phyloP scores from a whole-genome alignment of 169 alveolate species.

The Theileria orientalis region DNA sequence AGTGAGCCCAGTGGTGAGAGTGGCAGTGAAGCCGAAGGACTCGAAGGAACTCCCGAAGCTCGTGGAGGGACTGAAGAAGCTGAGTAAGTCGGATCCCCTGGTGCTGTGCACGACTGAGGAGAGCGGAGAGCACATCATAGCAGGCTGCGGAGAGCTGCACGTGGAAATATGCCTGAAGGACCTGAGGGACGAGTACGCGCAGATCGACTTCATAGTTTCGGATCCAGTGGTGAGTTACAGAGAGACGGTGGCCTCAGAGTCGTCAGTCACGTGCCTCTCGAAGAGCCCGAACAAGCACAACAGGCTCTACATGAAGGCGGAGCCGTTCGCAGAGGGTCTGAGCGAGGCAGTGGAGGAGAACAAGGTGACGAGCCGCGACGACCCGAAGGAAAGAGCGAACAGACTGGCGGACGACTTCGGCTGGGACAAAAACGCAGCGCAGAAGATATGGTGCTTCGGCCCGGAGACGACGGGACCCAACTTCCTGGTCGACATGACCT shows the following conservation, averaged over 20 bases:
- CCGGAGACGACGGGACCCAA: conserved; percentile 99
- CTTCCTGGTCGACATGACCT: conserved; percentile 94
- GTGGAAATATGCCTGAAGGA: conserved; percentile 98
- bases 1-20: conserved; percentile 99
- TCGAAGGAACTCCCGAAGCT: conserved; percentile 97
- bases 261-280: conserved; percentile 92
- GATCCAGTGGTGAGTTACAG: conserved; percentile 99
- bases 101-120: conserved; percentile 97
- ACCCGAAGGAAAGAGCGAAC: conserved; percentile 93
- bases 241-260: conserved; percentile 95
- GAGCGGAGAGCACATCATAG: conserved; percentile 98
- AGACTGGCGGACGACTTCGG: conserved; percentile 90
- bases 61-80: conserved; percentile 97
- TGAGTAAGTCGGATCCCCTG: conserved; percentile 97
- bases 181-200: conserved; percentile 97
- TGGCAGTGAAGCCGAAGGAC: conserved; percentile 98
- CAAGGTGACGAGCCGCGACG: conserved; percentile 89
- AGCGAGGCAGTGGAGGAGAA: conserved; percentile 95
- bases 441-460: conserved; percentile 99
- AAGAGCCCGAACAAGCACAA: conserved; percentile 99
- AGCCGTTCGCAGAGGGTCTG: conserved; percentile 95
- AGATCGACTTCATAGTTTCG: conserved; percentile 94
- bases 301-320: conserved; percentile 95
- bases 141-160: conserved; percentile 99
- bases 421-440: conserved; percentile 97